Evolutionary conservation across 2,329 filamentous ascomycete genomes (phyloP).

Genomic region (Claviceps digitariae): DNA sequence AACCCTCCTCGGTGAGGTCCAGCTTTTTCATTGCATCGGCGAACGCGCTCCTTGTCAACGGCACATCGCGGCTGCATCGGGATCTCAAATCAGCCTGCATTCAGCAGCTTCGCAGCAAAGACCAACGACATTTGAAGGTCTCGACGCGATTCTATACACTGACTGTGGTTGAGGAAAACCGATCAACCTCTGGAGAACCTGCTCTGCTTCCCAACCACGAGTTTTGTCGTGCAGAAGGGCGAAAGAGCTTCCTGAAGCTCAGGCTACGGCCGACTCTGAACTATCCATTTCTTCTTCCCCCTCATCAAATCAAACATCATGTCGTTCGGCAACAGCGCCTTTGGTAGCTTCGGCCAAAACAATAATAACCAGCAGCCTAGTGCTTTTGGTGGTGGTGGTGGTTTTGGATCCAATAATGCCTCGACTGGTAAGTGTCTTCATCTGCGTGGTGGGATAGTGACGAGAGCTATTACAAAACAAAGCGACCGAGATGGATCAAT

Average conservation of each 20-base stretch:
- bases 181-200: neutral
- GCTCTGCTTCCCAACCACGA: neutral
- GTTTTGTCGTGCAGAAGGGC: neutral
- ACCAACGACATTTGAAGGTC: neutral
- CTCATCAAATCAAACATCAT: constrained; percentile 24
- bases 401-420: constrained; percentile 35
- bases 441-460: neutral
- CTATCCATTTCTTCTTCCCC: neutral
- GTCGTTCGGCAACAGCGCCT: constrained; percentile 41
- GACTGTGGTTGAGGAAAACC: neutral
- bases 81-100: neutral
- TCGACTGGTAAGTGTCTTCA: constrained; percentile 36
- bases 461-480: constrained; percentile 5
- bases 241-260: neutral
- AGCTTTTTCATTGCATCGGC: neutral
- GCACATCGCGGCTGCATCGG: constrained; percentile 1
- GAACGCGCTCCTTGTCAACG: neutral
- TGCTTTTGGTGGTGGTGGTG: constrained; percentile 47
- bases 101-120: neutral
- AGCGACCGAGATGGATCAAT: constrained; percentile 7
- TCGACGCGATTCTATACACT: neutral
- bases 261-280: neutral
- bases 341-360: constrained; percentile 45
- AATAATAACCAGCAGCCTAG: constrained; percentile 22
- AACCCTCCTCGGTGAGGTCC: neutral